These are phyloP conservation scores for Cylindrotheca closterium DNA, from an alignment of 108 stramenopile genomes.

Conservation along the genomic window DNA sequence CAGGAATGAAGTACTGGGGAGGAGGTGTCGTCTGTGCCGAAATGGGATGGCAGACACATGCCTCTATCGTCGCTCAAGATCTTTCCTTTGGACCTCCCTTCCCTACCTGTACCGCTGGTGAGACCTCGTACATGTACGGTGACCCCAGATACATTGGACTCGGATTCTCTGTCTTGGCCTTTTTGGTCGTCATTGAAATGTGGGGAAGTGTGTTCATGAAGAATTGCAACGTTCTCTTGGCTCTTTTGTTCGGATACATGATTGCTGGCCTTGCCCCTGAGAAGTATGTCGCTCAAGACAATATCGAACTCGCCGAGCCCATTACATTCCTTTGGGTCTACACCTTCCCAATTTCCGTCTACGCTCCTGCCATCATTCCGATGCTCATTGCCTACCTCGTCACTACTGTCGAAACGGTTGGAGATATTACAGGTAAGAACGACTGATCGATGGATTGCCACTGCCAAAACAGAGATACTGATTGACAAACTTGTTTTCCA, in stretches of 20 bases:
- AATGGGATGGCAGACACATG: conserved; percentile 68
- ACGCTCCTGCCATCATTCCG: conserved; percentile 50
- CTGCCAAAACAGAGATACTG: too few relatives aligned
- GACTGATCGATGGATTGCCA: background rate
- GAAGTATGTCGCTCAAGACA: conserved; percentile 15
- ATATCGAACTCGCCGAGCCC: conserved; percentile 14
- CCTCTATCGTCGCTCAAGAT: conserved; percentile 19
- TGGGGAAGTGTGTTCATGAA: conserved; percentile 62
- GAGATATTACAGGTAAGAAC: conserved; percentile 44
- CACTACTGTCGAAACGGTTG: conserved; percentile 73
- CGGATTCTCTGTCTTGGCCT: conserved; percentile 51
- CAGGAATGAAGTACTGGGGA: conserved; percentile 88
- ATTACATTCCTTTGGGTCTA: conserved; percentile 51
- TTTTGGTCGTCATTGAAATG: conserved; percentile 51
- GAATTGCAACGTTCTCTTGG: conserved; percentile 65
- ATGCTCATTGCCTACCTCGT: conserved; percentile 61
- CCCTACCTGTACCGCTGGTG: conserved; percentile 48
- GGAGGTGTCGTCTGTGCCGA: conserved; percentile 82
- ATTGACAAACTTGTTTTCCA: background rate
- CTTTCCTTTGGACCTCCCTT: conserved; percentile 25
- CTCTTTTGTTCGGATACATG: conserved; percentile 51
- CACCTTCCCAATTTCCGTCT: conserved; percentile 50
- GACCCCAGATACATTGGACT: conserved; percentile 63
- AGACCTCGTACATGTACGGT: conserved; percentile 40
- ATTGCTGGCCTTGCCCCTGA: conserved; percentile 28